A percentile compares a stretch with the other conserved stretches of the same genome.
Evolutionary conservation across 106 monocot genomes (phyloP).

Genomic region (Chionographis japonica): DNA sequence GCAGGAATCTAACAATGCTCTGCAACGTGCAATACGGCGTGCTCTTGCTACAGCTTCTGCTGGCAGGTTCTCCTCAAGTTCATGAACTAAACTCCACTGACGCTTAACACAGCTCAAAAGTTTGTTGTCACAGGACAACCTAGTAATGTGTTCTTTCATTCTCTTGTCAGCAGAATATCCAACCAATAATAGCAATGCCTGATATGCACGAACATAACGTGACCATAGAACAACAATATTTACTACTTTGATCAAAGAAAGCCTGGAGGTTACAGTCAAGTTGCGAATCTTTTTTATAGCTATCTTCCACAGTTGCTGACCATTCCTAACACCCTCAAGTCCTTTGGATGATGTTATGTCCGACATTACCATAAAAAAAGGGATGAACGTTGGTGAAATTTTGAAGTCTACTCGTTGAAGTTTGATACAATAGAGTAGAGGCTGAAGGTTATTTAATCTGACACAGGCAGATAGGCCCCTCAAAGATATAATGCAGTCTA

Average conservation of each 20-base stretch:
- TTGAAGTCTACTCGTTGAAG: slow-evolving; percentile 20
- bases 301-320: slow-evolving; percentile 59
- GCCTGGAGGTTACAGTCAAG: slow-evolving; percentile 1
- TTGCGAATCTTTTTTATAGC: slow-evolving; percentile 27
- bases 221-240: slow-evolving; percentile 42
- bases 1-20: slow-evolving; percentile 3
- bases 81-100: slow-evolving; percentile 25
- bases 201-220: slow-evolving; percentile 56
- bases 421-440: slow-evolving; percentile 25
- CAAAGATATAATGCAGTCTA: slow-evolving; percentile 33
- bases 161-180: slow-evolving; percentile 28
- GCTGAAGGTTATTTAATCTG: slow-evolving; percentile 24
- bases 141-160: slow-evolving; percentile 13
- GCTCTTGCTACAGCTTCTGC: slow-evolving; percentile 55
- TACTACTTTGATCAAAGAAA: slow-evolving; percentile 30
- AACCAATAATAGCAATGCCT: slow-evolving; percentile 39
- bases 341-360: slow-evolving; percentile 23
- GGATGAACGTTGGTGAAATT: slow-evolving; percentile 40
- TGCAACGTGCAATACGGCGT: slow-evolving; percentile 55
- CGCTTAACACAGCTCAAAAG: slow-evolving; percentile 18
- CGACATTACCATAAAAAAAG: slow-evolving; percentile 33
- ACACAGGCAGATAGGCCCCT: slow-evolving; percentile 22
- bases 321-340: slow-evolving; percentile 20
- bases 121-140: slow-evolving; percentile 18
- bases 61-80: slow-evolving; percentile 58